Evolutionary conservation across 139 green algal species (phyloP).

Genomic region (Chloropicon primus): DNA sequence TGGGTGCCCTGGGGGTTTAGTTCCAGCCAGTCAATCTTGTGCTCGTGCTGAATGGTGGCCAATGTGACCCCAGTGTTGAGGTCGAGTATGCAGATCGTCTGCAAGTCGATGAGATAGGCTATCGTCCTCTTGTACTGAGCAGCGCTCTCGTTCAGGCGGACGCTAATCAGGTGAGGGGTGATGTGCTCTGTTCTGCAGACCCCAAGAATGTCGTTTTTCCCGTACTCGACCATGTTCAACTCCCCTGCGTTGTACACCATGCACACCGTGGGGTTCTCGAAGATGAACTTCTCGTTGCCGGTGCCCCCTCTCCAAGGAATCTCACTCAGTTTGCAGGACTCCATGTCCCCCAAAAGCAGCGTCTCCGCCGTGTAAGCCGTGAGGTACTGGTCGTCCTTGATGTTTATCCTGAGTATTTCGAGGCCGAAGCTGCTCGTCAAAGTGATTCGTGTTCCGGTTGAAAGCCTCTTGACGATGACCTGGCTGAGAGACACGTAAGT

Average conservation of each 20-base stretch:
- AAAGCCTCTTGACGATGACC: conserved; percentile 55
- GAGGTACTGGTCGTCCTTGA: conserved; percentile 55
- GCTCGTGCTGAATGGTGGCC: conserved; percentile 51
- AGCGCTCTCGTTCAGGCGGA: conserved; percentile 27
- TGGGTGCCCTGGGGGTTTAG: conserved; percentile 60
- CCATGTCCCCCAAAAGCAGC: conserved; percentile 58
- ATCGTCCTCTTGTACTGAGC: conserved; percentile 39
- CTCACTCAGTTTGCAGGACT: conserved; percentile 56
- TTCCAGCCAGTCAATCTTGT: conserved; percentile 62
- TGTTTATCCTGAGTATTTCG: conserved; percentile 53
- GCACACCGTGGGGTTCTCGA: conserved; percentile 48
- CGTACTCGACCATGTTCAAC: conserved; percentile 42
- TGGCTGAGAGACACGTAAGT: conserved; percentile 54
- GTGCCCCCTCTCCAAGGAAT: conserved; percentile 33
- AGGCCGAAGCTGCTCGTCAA: conserved; percentile 31
- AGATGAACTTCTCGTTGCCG: conserved; percentile 47
- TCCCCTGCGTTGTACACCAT: conserved; percentile 57
- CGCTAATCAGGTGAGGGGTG: conserved; percentile 50
- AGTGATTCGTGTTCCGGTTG: conserved; percentile 38
- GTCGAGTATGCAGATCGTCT: conserved; percentile 60
- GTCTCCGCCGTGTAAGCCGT: conserved; percentile 52
- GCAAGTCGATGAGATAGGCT: conserved; percentile 64
- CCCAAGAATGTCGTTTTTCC: conserved; percentile 35
- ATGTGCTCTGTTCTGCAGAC: conserved; percentile 59
- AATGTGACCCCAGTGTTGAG: conserved; percentile 24